Base-by-base conservation (phyloP, 768 basidiomycete species). In the Tremella fuciformis region DNA sequence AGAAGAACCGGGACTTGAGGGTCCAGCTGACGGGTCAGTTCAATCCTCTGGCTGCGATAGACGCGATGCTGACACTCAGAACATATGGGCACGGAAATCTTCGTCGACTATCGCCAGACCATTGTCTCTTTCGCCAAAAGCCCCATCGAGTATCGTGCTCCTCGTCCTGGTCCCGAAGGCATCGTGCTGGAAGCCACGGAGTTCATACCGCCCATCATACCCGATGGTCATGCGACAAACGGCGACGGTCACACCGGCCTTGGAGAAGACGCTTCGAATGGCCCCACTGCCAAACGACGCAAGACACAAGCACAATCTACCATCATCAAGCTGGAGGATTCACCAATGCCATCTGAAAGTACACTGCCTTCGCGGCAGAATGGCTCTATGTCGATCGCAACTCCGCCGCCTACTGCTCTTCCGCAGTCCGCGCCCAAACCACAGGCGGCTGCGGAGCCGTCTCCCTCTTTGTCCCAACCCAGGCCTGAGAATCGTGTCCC, bases 11-110 rank as follows among this genome's bases (percentile, higher is more conserved):
- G 11, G 64, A 65, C 15, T 38, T 69, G 3, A 51, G 67, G 22
- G 61, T 72, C 2, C 70, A 72, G 40, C 56, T 63, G 49, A 40
- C 44, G 29, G 65, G 70, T 72, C 37, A 60, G 70, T 64, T 34
- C 41, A 15, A 6, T 29, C 25, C 19, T 13, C 3, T 22, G n/a
- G 47, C 15, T n/a, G n/a, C n/a, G n/a, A 8, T n/a, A 9, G 7
- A 39, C 40, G 22, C 21, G n/a, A 37, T 1, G 18, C 40, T 48
- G 38, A n/a, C 37, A 15, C 4, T 21, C 49, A 71, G 69, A 55
- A 8, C 66, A 65, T 42, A 13, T 60, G 13, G 66, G 66, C 22
- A 68, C 69, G 3, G 47, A 64, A 25, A 34, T 50, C 21, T 68
- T 60, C 51, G 57, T 71, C 46, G 69, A 71, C 47, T 71, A 71